Evolutionary conservation across 179 eudicot species (phyloP), one percentile per base, ranked within the genome.

Genomic region (Corrigiola litoralis): DNA sequence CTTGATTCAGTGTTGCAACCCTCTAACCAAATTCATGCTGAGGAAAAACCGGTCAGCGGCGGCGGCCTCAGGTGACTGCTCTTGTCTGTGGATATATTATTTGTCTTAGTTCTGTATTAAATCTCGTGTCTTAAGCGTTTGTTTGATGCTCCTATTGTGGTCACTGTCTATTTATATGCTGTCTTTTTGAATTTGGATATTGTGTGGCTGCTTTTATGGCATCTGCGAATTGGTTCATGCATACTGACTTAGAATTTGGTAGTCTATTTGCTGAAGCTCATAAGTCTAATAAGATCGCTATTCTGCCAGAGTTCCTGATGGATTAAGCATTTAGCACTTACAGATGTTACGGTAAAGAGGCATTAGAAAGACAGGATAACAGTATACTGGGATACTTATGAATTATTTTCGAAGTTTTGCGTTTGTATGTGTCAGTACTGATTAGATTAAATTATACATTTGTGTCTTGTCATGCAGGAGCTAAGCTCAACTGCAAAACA

Each of bases 1-100:
- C 84, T 87, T 67, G 84, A 87, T 78, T 83, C 90, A 48, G 87
- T 87, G 53, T 73, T 84, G 67, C 77, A 85, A 47, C 75, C 94
- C 13, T 65, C 95, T 11, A 80, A 80, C 65, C 82, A 82, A 80
- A 63, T 72, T 71, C 87, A 77, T 57, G 82, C 77, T 28, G 82
- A 81, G 66, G 87, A 83, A 29, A 75, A 80, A 21, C 95, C 90
- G 2, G 95, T 78, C 61, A 83, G 82, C 29, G 95, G 95, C 45
- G 87, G 90, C 25, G 95, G 95, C 61, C 78, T 87, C 69, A 87
- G 92, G 92, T 86, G 32, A 51, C 38, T 49, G 29, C 46, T 49
- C 48, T 34, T 28, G 5, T n/a, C 28, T 27, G 37, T 62, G 27
- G 36, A 9, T 21, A 2, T 18, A 11, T 4, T 33, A 21, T 44